Percentiles rank a stretch among this genome's conserved stretches.
These are phyloP conservation scores for Paramecium caudatum DNA, from an alignment of 73 alveolate genomes.

Conservation along the genomic window DNA sequence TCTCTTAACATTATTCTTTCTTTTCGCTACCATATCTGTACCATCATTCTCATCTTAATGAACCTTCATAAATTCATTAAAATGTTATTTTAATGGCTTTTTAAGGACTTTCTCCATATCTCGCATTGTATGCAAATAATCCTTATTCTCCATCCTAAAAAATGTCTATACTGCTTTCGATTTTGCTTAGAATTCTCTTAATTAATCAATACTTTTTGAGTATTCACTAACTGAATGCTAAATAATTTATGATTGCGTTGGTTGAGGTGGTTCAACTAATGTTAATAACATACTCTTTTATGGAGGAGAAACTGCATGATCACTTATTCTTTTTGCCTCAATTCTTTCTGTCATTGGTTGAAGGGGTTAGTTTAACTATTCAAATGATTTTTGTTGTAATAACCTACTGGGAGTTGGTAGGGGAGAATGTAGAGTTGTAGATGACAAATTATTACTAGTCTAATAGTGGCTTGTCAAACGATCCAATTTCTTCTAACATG, in stretches of 20 bases:
- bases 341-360: background rate
- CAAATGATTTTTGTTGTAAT: background rate
- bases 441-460: background rate
- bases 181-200: conserved; percentile 32
- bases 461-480: background rate
- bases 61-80: conserved; percentile 27
- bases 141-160: conserved; percentile 32
- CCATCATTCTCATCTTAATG: conserved; percentile 49
- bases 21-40: background rate
- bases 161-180: conserved; percentile 24
- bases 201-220: conserved; percentile 9
- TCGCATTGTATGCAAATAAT: conserved; percentile 6
- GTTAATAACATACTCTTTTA: background rate
- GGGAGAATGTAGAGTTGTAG: background rate
- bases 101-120: conserved; percentile 20
- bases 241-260: background rate
- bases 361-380: too few species aligned
- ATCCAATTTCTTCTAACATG: background rate
- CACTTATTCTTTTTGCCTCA: background rate
- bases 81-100: conserved; percentile 26
- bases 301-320: background rate
- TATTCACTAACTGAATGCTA: conserved; percentile 9
- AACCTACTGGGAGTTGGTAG: conserved; percentile 6
- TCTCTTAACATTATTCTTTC: conserved; percentile 22
- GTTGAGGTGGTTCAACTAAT: background rate